phyloP scores from a whole-genome alignment of 805 yeast genomes.

The Suhomyces sp. region DNA sequence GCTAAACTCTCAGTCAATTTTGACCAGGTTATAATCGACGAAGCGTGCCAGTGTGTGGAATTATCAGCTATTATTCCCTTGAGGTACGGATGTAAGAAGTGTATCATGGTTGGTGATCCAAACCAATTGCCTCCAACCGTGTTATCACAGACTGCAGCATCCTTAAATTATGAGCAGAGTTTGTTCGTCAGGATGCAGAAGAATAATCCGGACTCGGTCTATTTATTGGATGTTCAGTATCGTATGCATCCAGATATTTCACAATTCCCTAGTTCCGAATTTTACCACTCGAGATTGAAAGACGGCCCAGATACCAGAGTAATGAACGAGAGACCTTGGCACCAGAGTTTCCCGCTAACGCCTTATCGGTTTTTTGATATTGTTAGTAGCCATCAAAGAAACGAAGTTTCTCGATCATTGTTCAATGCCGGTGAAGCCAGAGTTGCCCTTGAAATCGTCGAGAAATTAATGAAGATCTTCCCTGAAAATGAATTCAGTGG shows the following conservation, averaged over 20 bases:
- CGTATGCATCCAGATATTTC: constrained; percentile 96
- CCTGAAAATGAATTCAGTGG: constrained; percentile 60
- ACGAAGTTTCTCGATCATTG: constrained; percentile 63
- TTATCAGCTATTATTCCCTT: constrained; percentile 87
- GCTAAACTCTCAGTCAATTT: constrained; percentile 72
- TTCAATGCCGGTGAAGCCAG: constrained; percentile 69
- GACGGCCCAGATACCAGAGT: constrained; percentile 77
- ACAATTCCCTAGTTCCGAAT: constrained; percentile 77
- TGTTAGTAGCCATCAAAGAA: constrained; percentile 58
- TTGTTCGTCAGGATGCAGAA: constrained; percentile 91
- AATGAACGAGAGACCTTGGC: constrained; percentile 74
- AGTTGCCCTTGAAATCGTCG: constrained; percentile 65
- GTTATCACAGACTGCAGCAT: constrained; percentile 81
- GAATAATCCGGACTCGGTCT: constrained; percentile 55
- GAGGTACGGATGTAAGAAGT: constrained; percentile 82
- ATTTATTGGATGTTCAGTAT: constrained; percentile 84
- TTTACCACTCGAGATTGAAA: constrained; percentile 65
- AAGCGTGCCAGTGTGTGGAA: constrained; percentile 97
- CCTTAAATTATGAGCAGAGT: constrained; percentile 80
- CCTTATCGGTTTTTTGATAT: constrained; percentile 83
- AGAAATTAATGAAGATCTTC: constrained; percentile 46
- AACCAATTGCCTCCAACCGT: constrained; percentile 98
- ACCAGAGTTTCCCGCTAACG: constrained; percentile 47
- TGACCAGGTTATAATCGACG: constrained; percentile 91
- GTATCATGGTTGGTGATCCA: constrained; percentile 98